Base-by-base conservation (phyloP, 208 protist species). In the Leishmania tarentolae region DNA sequence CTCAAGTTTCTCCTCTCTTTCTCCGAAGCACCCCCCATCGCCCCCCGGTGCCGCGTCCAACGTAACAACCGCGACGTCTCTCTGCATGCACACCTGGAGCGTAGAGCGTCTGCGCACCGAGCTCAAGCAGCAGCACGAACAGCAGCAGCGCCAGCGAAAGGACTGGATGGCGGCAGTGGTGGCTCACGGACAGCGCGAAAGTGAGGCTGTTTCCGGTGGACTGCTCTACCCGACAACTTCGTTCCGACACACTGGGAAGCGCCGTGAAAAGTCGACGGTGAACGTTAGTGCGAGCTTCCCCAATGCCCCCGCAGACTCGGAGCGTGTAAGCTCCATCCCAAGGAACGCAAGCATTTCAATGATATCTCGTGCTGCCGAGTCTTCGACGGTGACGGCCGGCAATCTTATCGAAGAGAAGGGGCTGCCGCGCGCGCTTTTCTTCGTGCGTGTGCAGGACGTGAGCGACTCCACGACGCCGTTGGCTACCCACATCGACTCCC, bases 371-470 rank as follows among this genome's bases (percentile, higher is more conserved):
- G 63, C 24, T 37, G 46, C 5, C 40, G 68, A 80, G 57, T 21
- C 15, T 17, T 52, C 87, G 37, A 8, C 61, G 35, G 21, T 63
- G 21, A 9, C 50, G 3, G 24, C 61, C 21, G 66, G 24, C n/a
- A 68, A 78, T 9, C 61, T 35, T 52, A 5, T 42, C 0, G 61
- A 68, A 37, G 71, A 76, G 1, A 31, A 63, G 31, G 53, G 69
- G 37, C 88, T 95, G 19, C 93, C 93, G 42, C 90, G 91, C 21
- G 93, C 90, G 47, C 86, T 97, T 46, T 94, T 94, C 80, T 95
- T 94, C 59, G 52, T 80, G 42, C 90, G 86, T 19, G 86, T 78
- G n/a, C 82, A 88, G 50, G 89, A 92, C 61, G 83, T 93, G 40
- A 88, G 82, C 66, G 83, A 86, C 78, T 57, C 78, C 56, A 37